A percentile compares a stretch with the other conserved stretches of the same genome.
These are phyloP conservation scores for Lycium barbarum DNA, from an alignment of 257 asterid species.

Conservation along the genomic window DNA sequence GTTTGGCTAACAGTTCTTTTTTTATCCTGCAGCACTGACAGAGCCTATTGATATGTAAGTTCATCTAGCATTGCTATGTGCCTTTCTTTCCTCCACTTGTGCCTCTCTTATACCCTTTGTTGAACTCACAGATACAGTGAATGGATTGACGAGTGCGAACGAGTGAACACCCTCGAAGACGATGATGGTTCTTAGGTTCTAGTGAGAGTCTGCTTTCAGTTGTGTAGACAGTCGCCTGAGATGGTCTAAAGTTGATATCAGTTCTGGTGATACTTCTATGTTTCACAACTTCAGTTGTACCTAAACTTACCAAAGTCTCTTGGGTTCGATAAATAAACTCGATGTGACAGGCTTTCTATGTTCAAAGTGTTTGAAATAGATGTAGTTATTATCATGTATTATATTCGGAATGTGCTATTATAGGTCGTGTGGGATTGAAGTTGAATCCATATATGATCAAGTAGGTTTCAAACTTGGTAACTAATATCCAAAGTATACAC, in stretches of 20 bases:
- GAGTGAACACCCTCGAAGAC: constrained; percentile 71
- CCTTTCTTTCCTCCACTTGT: neutral
- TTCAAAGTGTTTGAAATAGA: neutral
- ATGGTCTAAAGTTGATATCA: neutral
- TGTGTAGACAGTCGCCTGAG: constrained; percentile 18
- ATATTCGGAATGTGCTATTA: neutral
- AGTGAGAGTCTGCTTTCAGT: neutral
- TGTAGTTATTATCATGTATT: neutral
- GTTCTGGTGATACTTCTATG: constrained; percentile 4
- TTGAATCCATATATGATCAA: neutral
- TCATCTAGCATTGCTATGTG: neutral
- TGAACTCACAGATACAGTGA: constrained; percentile 70
- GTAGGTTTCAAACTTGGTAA: neutral
- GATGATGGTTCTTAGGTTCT: constrained; percentile 51
- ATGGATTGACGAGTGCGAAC: constrained; percentile 98
- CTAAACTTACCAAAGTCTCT: neutral
- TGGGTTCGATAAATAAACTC: neutral
- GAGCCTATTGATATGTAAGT: constrained; percentile 87
- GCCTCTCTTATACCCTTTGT: neutral
- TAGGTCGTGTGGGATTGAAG: neutral
- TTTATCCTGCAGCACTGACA: constrained; percentile 60
- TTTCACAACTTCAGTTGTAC: neutral
- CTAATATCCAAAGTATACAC: neutral
- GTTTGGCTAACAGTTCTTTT: constrained; percentile 18
- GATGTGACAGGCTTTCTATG: neutral